phyloP scores from a whole-genome alignment of 345 rosid species.

The Heritiera fomes region DNA sequence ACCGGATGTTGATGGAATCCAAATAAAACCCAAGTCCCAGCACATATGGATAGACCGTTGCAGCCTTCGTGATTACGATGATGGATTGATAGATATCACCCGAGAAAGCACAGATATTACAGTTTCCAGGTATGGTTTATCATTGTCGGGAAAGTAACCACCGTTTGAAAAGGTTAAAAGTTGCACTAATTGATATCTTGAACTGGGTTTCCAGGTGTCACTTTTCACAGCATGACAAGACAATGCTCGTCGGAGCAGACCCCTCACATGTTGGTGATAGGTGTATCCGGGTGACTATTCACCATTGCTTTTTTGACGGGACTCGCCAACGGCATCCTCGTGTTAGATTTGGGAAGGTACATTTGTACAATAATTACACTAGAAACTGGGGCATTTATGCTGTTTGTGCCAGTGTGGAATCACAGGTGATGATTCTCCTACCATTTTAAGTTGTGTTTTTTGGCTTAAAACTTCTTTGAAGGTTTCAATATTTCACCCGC shows the following conservation, averaged over 20 bases:
- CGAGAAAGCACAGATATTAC: constrained; percentile 92
- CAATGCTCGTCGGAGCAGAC: constrained; percentile 88
- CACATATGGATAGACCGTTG: constrained; percentile 89
- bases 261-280: constrained; percentile 72
- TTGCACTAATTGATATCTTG: constrained; percentile 20
- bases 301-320: constrained; percentile 92
- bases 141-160: background rate
- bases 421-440: constrained; percentile 54
- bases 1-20: constrained; percentile 87
- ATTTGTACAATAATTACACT: constrained; percentile 85
- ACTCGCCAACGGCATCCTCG: constrained; percentile 95
- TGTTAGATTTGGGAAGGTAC: constrained; percentile 82
- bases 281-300: constrained; percentile 85
- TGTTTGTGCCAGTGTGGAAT: constrained; percentile 87
- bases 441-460: background rate
- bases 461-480: background rate
- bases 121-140: constrained; percentile 63
- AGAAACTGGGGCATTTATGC: constrained; percentile 93
- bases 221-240: constrained; percentile 82
- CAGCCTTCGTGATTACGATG: constrained; percentile 80
- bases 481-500: background rate
- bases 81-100: constrained; percentile 94
- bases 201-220: constrained; percentile 58
- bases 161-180: background rate
- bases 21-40: constrained; percentile 87